Evolutionary conservation across 495 filamentous ascomycete species (phyloP), one percentile per base, ranked within the genome.

Genomic region (Neurospora sp.): DNA sequence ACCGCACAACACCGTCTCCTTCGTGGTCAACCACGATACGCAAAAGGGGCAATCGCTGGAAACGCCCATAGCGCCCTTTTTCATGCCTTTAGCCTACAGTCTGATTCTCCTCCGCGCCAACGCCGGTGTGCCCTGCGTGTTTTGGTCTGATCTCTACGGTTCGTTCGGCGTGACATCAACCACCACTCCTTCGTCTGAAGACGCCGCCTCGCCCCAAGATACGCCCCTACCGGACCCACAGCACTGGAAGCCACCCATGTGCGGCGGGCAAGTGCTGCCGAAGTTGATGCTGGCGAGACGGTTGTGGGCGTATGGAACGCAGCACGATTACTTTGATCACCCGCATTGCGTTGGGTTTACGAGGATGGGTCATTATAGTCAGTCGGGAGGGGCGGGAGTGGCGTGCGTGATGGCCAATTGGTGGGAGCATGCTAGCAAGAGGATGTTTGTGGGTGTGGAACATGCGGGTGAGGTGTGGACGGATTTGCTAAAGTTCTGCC

Each of bases 141-240:
- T 93, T 78, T 94, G 89, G 75, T 90, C 92, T 7, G 92, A 94
- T 76, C 76, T 94, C 4, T 94, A 91, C 78, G 91, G 91, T n/a
- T 89, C 91, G 73, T 79, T 84, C 73, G 86, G 82, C 16, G 81
- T 86, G 14, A 91, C 91, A 42, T 88, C 90, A 69, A 91, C 91
- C 3, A 31, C 2, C 3, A 31, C 2, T 92, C 90, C 75, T 76
- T 93, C 89, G 74, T 90, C 92, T 12, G 92, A 94, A 75, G 77
- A 93, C 12, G 93, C 91, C 78, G 91, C 91, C 27, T 89, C 91
- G 72, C 79, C 84, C 72, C 85, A 81, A 14, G 79, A 86, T 22
- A 79, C 84, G 53, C 83, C 88, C 5, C 31, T 70, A 11, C 73
- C 73, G 2, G 72, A 75, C 48, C 70, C 65, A 40, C 68, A 71